phyloP scores from a whole-genome alignment of 2,329 filamentous ascomycete genomes.

The Microsporum canis region DNA sequence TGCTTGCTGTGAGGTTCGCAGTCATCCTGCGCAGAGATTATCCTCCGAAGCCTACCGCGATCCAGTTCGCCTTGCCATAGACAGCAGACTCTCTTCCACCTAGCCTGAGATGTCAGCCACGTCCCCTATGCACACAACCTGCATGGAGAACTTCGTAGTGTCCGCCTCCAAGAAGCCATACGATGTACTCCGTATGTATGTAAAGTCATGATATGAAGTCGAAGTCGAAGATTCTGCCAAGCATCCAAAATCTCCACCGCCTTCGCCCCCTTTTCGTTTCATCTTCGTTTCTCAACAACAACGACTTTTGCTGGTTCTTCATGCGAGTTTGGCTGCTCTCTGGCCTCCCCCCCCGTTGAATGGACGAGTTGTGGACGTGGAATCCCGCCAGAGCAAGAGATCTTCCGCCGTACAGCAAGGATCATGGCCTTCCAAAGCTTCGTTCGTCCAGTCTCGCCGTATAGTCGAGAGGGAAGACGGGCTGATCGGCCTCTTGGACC shows the following conservation, averaged over 20 bases:
- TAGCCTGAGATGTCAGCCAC: not conserved
- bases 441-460: not conserved
- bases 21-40: not conserved
- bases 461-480: not conserved
- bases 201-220: no score
- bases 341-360: not conserved
- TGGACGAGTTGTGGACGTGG: not conserved
- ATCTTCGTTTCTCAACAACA: not conserved
- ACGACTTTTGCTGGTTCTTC: not conserved
- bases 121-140: not conserved
- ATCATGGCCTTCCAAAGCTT: not conserved
- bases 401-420: not conserved
- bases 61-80: not conserved
- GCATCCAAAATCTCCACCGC: not conserved
- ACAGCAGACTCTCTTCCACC: not conserved
- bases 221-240: not conserved
- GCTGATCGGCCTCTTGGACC: not conserved
- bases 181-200: no score
- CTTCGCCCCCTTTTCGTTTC: not conserved
- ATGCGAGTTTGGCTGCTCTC: not conserved
- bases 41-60: not conserved
- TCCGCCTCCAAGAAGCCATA: no score
- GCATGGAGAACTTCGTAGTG: no score
- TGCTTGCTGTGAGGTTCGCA: not conserved
- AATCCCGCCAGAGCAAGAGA: not conserved